phyloP scores from a whole-genome alignment of 2,329 filamentous ascomycete species.

The Simplicillium aogashimaense region DNA sequence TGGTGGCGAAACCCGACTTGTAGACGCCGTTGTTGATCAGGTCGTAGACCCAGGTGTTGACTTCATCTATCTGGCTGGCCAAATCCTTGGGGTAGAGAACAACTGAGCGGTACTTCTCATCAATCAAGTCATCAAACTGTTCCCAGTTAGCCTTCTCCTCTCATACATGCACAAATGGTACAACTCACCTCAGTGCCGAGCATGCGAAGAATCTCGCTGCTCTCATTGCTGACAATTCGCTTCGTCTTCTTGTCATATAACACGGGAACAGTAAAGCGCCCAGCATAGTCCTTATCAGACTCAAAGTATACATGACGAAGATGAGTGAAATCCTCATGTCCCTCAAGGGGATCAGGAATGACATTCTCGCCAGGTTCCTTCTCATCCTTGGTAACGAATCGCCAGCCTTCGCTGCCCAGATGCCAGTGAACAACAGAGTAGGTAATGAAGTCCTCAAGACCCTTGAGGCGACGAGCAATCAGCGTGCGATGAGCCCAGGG shows the following conservation, averaged over 20 bases:
- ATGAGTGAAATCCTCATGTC: conserved; percentile 58
- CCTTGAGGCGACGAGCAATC: conserved; percentile 84
- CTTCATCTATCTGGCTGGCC: conserved; percentile 60
- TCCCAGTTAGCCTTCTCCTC: background rate
- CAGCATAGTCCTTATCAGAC: conserved; percentile 59
- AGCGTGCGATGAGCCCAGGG: conserved; percentile 87
- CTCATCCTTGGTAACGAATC: conserved; percentile 60
- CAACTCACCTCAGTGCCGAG: conserved; percentile 57
- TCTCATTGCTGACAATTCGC: conserved; percentile 84
- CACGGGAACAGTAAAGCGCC: conserved; percentile 80
- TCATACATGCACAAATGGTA: too few species aligned
- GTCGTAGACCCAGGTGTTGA: conserved; percentile 74
- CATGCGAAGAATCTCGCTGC: conserved; percentile 88
- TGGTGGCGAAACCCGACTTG: conserved; percentile 75
- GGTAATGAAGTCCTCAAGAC: conserved; percentile 73
- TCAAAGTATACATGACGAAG: conserved; percentile 74
- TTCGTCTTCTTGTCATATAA: conserved; percentile 70
- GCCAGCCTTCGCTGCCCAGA: conserved; percentile 65
- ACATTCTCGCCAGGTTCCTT: conserved; percentile 51
- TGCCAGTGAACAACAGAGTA: conserved; percentile 89
- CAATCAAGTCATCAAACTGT: conserved; percentile 62
- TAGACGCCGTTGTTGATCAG: conserved; percentile 63
- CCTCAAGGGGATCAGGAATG: conserved; percentile 57
- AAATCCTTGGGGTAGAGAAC: conserved; percentile 60
- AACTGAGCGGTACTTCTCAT: conserved; percentile 46